These are phyloP conservation scores for Entrophospora sp. DNA, from an alignment of 192 early-diverging fungal species.

Conservation along the genomic window DNA sequence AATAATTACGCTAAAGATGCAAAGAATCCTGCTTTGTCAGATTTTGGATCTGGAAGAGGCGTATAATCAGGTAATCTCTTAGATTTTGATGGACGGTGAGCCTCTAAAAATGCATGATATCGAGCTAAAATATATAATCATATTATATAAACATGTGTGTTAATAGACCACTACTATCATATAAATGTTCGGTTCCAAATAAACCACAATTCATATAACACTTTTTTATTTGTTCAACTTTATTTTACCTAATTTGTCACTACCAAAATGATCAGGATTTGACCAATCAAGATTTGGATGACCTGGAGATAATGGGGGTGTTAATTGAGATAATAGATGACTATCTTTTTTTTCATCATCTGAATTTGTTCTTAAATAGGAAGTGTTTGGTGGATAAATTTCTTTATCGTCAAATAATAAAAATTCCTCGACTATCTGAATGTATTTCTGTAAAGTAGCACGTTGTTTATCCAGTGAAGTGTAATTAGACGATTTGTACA, in stretches of 20 bases:
- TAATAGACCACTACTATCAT: too few relatives aligned
- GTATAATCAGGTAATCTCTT: constrained; percentile 4
- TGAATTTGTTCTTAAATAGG: constrained; percentile 1
- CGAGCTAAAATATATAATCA: too few relatives aligned
- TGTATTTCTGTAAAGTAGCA: constrained; percentile 34
- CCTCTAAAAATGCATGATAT: constrained; percentile 41
- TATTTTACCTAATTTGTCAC: constrained; percentile 25
- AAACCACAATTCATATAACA: too few relatives aligned
- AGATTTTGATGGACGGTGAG: constrained; percentile 26
- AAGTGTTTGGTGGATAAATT: constrained; percentile 8
- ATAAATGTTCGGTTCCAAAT: too few relatives aligned
- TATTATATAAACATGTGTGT: too few relatives aligned
- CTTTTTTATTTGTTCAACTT: too few relatives aligned
- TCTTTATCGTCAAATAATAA: constrained; percentile 21
- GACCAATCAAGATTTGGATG: constrained; percentile 26
- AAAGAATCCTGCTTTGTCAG: constrained; percentile 37
- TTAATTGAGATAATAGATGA: not conserved
- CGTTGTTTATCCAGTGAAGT: constrained; percentile 36
- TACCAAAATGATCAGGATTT: constrained; percentile 21
- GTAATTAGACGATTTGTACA: constrained; percentile 39
- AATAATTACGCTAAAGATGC: constrained; percentile 34
- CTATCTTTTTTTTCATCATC: not conserved
- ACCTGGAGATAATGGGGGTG: not conserved
- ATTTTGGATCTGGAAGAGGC: constrained; percentile 20
- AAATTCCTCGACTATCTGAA: constrained; percentile 36